Conservation (phyloP, 257 asterid species). For the Knoxia roxburghii region DNA sequence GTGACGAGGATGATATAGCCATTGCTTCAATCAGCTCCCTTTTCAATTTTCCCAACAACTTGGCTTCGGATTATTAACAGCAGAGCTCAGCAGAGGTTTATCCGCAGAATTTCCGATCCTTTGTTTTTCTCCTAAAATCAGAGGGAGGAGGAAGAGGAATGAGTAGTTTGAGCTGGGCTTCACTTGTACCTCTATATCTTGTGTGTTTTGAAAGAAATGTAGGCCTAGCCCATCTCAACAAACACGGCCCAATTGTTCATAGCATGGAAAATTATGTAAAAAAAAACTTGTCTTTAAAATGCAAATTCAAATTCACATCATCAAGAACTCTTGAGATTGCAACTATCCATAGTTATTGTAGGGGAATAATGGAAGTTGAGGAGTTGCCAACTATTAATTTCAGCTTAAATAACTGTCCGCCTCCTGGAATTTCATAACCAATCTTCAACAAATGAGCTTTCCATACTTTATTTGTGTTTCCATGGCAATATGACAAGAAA, state of each 20-base stretch:
- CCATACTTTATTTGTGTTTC: too few relatives aligned
- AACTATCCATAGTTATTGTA: too few relatives aligned
- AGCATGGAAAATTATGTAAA: too few relatives aligned
- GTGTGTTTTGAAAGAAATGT: too few relatives aligned
- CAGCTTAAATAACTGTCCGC: conserved; percentile 12
- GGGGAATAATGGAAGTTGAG: too few relatives aligned
- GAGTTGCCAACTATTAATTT: too few relatives aligned
- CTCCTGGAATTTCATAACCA: conserved; percentile 28
- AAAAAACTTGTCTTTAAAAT: too few relatives aligned
- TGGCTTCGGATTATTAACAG: neutral
- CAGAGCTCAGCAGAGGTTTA: conserved; percentile 23
- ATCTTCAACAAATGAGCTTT: conserved; percentile 32
- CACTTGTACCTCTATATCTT: neutral
- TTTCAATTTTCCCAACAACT: neutral
- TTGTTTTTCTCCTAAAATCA: neutral
- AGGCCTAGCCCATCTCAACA: too few relatives aligned
- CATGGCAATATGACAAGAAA: too few relatives aligned
- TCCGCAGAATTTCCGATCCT: conserved; percentile 20
- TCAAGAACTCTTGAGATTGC: too few relatives aligned
- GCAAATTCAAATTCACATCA: too few relatives aligned
- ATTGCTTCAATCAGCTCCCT: conserved; percentile 17
- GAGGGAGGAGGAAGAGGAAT: neutral
- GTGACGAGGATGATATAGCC: conserved; percentile 49
- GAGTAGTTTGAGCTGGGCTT: conserved; percentile 4
- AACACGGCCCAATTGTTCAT: too few relatives aligned